These are phyloP conservation scores for Epichloe aotearoae DNA, from an alignment of 2,329 filamentous ascomycete genomes.

Conservation along the genomic window DNA sequence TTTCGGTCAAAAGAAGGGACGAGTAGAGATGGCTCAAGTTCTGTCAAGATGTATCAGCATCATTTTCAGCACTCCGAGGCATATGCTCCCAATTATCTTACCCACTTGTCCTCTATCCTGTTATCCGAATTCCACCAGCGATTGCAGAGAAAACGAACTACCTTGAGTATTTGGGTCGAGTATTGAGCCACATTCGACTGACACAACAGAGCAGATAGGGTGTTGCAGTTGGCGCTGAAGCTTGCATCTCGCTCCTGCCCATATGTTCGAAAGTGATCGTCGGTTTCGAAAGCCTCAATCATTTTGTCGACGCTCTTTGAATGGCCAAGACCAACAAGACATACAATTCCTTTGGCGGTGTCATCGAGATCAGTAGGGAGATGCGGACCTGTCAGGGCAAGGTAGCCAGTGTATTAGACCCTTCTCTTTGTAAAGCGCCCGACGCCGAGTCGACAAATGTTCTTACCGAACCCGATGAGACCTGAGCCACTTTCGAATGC, in stretches of 20 bases:
- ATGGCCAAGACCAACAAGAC: constrained; percentile 3
- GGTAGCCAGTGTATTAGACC: too few relatives aligned
- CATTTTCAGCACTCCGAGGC: background rate
- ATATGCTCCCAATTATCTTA: background rate
- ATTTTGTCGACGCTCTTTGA: background rate
- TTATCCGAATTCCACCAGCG: constrained; percentile 6
- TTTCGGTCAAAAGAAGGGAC: constrained; percentile 6
- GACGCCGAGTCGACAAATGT: too few relatives aligned
- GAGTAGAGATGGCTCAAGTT: constrained; percentile 7
- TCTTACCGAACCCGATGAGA: constrained; percentile 7
- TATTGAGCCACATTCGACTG: background rate
- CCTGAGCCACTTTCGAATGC: constrained; percentile 2
- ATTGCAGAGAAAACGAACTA: constrained; percentile 5
- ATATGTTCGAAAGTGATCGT: constrained; percentile 7
- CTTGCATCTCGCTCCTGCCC: constrained; percentile 4
- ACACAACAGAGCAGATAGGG: constrained; percentile 5
- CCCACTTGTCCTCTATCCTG: constrained; percentile 9
- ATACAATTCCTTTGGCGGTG: constrained; percentile 4
- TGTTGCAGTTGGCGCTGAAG: constrained; percentile 9
- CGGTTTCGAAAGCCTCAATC: background rate
- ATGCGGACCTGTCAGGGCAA: background rate
- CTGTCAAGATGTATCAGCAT: background rate
- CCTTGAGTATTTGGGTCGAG: constrained; percentile 7
- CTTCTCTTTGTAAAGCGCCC: background rate
- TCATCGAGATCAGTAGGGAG: constrained; percentile 8